These are phyloP conservation scores for Chaetomidium leptoderma DNA, from an alignment of 495 filamentous ascomycete genomes.

Conservation along the genomic window DNA sequence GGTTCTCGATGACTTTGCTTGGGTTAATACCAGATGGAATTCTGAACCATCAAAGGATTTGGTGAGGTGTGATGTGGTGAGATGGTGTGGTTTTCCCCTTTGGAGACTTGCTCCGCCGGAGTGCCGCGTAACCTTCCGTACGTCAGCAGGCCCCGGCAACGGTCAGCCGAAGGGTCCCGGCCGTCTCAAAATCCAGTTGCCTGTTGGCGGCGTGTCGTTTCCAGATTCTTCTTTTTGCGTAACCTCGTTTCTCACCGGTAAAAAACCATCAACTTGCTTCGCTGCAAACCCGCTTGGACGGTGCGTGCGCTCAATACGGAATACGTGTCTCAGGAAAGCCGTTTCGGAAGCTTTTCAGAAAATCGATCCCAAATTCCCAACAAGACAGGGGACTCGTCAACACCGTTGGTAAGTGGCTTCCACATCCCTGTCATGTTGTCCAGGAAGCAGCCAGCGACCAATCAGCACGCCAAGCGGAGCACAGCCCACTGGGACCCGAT, in stretches of 20 bases:
- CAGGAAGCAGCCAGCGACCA: conserved; percentile 13
- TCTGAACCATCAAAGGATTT: background rate
- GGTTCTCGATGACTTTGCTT: conserved; percentile 6
- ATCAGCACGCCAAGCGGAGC: background rate
- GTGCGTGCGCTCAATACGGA: too few species aligned
- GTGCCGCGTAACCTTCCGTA: conserved; percentile 4
- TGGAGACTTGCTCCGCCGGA: background rate
- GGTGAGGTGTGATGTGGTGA: background rate
- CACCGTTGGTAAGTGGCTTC: conserved; percentile 6
- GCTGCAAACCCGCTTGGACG: too few species aligned
- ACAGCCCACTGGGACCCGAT: conserved; percentile 6
- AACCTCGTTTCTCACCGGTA: too few species aligned
- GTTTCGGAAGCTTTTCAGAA: background rate
- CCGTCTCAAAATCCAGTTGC: conserved; percentile 2
- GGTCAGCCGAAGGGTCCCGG: background rate
- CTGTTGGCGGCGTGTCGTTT: background rate
- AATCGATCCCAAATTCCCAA: background rate
- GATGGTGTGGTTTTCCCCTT: background rate
- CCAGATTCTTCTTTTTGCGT: too few species aligned
- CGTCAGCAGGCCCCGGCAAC: background rate
- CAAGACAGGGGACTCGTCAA: background rate
- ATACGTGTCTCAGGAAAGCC: background rate
- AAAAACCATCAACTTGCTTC: too few species aligned
- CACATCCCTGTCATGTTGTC: conserved; percentile 3
- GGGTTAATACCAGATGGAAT: conserved; percentile 12